A percentile compares a stretch with the other conserved stretches of the same genome.
phyloP scores from a whole-genome alignment of 1,139 yeast species.

The Scheffersomyces titani region DNA sequence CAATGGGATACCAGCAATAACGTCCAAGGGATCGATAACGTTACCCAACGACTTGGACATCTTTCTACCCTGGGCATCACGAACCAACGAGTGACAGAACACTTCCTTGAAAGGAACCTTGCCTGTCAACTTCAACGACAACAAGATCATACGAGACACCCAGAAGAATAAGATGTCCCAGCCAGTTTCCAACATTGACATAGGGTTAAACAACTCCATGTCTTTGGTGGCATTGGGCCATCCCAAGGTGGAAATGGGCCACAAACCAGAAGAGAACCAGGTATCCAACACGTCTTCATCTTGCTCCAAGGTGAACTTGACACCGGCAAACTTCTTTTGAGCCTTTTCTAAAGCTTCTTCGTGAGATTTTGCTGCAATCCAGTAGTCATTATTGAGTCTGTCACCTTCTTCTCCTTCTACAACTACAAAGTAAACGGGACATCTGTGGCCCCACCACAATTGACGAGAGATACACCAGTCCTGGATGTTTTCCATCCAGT shows the following conservation, averaged over 20 bases:
- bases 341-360: conserved; percentile 90
- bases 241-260: conserved; percentile 97
- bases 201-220: conserved; percentile 78
- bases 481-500: conserved; percentile 94
- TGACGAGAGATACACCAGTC: conserved; percentile 99
- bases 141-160: conserved; percentile 95
- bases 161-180: conserved; percentile 99
- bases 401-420: conserved; percentile 72
- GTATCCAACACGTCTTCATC: conserved; percentile 98
- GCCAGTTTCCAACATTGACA: conserved; percentile 95
- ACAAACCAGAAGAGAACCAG: conserved; percentile 97
- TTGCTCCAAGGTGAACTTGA: conserved; percentile 77
- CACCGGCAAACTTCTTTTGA: conserved; percentile 64
- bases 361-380: conserved; percentile 86
- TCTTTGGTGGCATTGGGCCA: conserved; percentile 88
- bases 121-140: conserved; percentile 89
- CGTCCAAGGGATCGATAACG: conserved; percentile 94
- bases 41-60: conserved; percentile 98
- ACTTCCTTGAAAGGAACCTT: conserved; percentile 92
- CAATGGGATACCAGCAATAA: conserved; percentile 82
- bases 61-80: conserved; percentile 99
- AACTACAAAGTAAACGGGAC: conserved; percentile 89
- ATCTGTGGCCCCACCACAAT: conserved; percentile 99
- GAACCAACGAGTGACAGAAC: conserved; percentile 95
- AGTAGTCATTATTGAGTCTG: conserved; percentile 65